Evolutionary conservation across 106 monocot genomes (phyloP), one percentile per base, ranked within the genome.

Genomic region (Hemerocallis citrina): DNA sequence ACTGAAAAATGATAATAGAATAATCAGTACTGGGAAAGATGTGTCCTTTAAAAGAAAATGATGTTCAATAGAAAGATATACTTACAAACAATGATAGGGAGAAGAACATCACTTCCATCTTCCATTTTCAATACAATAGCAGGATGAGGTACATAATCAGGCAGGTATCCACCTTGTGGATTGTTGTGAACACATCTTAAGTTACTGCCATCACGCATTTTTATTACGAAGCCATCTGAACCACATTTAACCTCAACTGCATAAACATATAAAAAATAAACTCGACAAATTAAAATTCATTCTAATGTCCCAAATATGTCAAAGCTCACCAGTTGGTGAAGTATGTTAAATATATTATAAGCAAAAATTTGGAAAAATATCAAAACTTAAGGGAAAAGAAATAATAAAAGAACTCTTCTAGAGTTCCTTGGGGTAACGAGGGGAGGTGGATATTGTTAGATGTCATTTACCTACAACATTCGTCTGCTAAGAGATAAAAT

Each of bases 51-150:
- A 38, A n/a, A 46, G n/a, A 13, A 31, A 25, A n/a, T 56, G 34
- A 15, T 13, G n/a, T 16, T 65, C 33, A 7, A 46, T 34, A 13
- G 21, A 40, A n/a, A n/a, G n/a, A 64, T 28, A 3, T 38, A 81
- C 89, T 39, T 89, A 89, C 89, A 77, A 46, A 84, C 89, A 63
- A 84, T 78, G 44, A 89, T 89, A 38, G 89, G 89, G 44, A 89
- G 84, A 63, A 89, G 81, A 72, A 89, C 62, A 58, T 72, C 75
- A 34, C 84, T 89, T 60, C 89, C 84, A 81, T 89, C 89, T 48
- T 89, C 89, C 75, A 85, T 89, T 39, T 84, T 89, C 45, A 89
- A 50, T 30, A 89, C 89, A n/a, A n/a, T 46, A 89, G 85, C 89
- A 25, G 80, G 89, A 75, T 85, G 81, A 64, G 89, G 84, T 22